phyloP scores from a whole-genome alignment of 139 green algal genomes.

The Chlamydomonas eustigma region DNA sequence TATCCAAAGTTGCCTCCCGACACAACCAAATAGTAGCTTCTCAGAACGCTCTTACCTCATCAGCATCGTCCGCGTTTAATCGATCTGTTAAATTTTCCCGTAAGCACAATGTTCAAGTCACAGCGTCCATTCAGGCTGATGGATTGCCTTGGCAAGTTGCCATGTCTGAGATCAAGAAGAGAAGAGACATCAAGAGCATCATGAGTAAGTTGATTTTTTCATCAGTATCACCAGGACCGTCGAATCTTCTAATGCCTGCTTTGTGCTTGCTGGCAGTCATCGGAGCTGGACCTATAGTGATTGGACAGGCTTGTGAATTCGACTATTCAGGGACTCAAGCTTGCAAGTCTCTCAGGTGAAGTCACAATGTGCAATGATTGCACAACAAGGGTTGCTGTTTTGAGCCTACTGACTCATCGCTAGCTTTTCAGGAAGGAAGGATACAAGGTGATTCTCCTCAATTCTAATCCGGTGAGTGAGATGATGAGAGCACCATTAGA shows the following conservation, averaged over 20 bases:
- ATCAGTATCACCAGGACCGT: neutral
- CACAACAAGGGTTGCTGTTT: neutral
- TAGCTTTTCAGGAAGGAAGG: conserved; percentile 58
- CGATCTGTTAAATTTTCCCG: neutral
- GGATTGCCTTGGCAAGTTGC: conserved; percentile 53
- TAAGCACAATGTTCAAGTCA: neutral
- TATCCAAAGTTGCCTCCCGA: no score
- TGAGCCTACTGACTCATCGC: neutral
- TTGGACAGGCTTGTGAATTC: conserved; percentile 99
- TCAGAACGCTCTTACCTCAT: no score
- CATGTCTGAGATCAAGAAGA: conserved; percentile 65
- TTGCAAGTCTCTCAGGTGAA: conserved; percentile 92
- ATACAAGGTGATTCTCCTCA: conserved; percentile 95
- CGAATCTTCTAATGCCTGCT: neutral
- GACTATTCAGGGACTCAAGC: conserved; percentile 98
- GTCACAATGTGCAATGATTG: neutral
- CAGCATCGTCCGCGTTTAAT: neutral
- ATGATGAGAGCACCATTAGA: no score
- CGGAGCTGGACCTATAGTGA: conserved; percentile 96
- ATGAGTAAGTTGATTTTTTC: conserved; percentile 33
- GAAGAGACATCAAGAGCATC: conserved; percentile 63
- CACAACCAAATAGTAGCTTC: no score
- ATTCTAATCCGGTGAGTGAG: conserved; percentile 94
- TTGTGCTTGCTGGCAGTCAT: conserved; percentile 33
- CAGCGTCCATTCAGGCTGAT: neutral